Base-by-base conservation (phyloP, 768 basidiomycete species). In the Xanthoconium stramineum region DNA sequence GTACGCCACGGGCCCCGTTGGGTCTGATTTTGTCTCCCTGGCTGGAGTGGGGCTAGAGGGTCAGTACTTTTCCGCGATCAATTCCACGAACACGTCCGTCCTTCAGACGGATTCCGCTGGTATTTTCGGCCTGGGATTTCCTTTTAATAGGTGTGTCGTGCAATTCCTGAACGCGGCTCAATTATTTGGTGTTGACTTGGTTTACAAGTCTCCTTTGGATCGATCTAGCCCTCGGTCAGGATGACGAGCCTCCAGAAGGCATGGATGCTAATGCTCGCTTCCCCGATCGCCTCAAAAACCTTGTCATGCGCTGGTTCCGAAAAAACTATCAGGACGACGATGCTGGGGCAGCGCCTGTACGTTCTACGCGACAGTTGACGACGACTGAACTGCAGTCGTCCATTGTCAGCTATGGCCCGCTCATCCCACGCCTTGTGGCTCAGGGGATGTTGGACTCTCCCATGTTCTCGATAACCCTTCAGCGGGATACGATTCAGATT, bases 41-140 rank as follows among this genome's bases (percentile, higher is more conserved):
- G 85, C 83, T 2, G 82, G 79, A 9, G 57, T 89, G 5, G 65
- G 69, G 2, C 57, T 84, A 12, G 63, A 69, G 8, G 69, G 76
- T 46, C 87, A 90, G 61, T 81, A 76, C 53, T 81, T 91, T 56
- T 85, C 81, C 10, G 82, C 86, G 9, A 83, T 90, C 51, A 82
- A 84, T 61, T 69, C 79, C 50, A 92, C 89, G 4, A 85, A 89
- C 59, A 85, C 86, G 3, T 83, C 76, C 20, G 76, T 89, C 9
- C 61, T 78, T 37, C 75, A 80, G 39, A 81, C 78, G 1, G 81
- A 81, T 1, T 76, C 81, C 17, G 77, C 80, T 15, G 89, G 88
- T 3, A 88, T 91, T 40, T 78, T 91, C 53, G 89, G 89, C 0
- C 74, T 90, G 11, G 89, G 90, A 0, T 91, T 91, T 59, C 87